Conservation (phyloP, 441 rosid genomes). For the Populus hybrid region DNA sequence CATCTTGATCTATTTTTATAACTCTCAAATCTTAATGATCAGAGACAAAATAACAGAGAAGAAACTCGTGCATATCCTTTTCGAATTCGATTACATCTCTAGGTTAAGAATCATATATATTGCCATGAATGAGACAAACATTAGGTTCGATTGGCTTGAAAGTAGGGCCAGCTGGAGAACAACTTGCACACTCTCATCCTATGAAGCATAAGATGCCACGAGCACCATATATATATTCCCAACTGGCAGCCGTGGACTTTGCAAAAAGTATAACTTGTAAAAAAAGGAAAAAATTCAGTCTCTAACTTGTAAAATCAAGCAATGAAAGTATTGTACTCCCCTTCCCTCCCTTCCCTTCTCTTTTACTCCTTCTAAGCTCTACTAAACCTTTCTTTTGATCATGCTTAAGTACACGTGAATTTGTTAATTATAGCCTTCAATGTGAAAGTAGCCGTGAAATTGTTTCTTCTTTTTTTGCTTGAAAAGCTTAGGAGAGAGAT, state of each 20-base stretch:
- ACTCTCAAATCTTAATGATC: background rate
- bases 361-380: background rate
- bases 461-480: too few relatives aligned
- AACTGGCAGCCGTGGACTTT: background rate
- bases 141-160: background rate
- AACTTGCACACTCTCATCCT: background rate
- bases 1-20: background rate
- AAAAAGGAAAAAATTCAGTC: background rate
- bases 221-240: background rate
- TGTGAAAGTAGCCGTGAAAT: background rate
- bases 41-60: background rate
- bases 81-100: background rate
- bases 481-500: background rate
- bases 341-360: background rate
- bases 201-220: background rate
- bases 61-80: background rate
- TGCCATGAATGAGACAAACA: background rate
- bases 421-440: background rate
- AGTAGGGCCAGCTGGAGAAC: constrained; percentile 10
- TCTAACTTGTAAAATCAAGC: background rate
- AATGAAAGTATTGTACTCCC: background rate
- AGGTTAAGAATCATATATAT: background rate
- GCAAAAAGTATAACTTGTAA: background rate
- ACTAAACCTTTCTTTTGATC: background rate
- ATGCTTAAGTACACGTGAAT: background rate